Percentiles rank a stretch among this genome's conserved stretches.
Conservation (phyloP, 139 green algal species). For the Trebouxia sp. region DNA sequence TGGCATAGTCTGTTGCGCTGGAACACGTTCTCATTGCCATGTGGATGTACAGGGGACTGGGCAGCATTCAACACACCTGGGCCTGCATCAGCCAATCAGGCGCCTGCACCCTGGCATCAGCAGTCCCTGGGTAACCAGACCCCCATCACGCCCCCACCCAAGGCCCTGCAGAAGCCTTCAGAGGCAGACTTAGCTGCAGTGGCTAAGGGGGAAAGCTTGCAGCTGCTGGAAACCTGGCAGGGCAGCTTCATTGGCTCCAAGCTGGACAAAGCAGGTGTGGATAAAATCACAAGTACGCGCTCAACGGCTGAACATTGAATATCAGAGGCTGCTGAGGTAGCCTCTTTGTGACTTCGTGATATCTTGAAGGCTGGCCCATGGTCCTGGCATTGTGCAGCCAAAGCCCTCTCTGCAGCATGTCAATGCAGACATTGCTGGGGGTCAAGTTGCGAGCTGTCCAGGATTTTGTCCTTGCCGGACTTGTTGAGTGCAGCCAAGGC, state of each 20-base stretch:
- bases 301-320: too few species aligned
- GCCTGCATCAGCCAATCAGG: not conserved
- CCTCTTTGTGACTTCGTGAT: not conserved
- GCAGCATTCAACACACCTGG: constrained; percentile 11
- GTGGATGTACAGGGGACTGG: not conserved
- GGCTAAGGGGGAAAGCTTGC: not conserved
- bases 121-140: constrained; percentile 9
- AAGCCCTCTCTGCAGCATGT: too few species aligned
- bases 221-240: constrained; percentile 33
- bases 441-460: too few species aligned
- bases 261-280: constrained; percentile 31
- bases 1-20: too few species aligned
- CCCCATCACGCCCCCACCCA: constrained; percentile 2
- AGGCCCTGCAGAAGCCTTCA: not conserved
- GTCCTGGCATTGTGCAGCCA: too few species aligned
- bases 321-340: not conserved
- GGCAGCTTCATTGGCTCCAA: constrained; percentile 23
- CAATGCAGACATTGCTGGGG: too few species aligned
- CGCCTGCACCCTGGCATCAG: not conserved
- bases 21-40: too few species aligned
- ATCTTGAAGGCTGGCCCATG: too few species aligned
- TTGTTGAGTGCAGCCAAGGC: too few species aligned
- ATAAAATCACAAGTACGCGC: too few species aligned
- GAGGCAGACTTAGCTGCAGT: constrained; percentile 18
- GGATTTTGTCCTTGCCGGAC: too few species aligned